These are phyloP conservation scores for Cucurbita argyrosperma DNA, from an alignment of 306 rosid genomes.

Conservation along the genomic window DNA sequence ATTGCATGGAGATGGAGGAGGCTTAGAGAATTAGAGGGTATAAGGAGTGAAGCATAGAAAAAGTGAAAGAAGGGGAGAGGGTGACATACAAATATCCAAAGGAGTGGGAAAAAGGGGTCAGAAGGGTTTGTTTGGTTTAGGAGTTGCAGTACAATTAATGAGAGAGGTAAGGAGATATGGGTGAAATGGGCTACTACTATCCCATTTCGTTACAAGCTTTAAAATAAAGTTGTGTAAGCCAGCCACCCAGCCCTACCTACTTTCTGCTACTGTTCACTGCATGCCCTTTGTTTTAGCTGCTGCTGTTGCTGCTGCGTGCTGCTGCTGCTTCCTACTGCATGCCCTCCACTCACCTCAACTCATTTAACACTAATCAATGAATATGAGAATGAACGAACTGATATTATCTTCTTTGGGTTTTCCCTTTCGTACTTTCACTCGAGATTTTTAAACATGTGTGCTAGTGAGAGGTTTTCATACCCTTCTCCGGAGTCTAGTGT, in stretches of 20 bases:
- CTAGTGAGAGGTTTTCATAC: too few species aligned
- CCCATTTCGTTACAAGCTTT: background rate
- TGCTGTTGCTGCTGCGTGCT: too few species aligned
- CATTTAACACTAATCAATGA: background rate
- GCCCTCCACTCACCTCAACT: background rate
- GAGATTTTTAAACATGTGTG: too few species aligned
- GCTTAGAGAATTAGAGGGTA: background rate
- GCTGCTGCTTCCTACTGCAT: background rate
- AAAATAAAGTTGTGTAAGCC: too few species aligned
- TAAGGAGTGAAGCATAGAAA: background rate
- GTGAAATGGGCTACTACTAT: background rate
- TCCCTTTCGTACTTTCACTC: too few species aligned
- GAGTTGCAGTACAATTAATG: background rate
- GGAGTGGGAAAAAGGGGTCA: background rate
- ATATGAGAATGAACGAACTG: background rate
- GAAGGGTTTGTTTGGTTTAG: background rate
- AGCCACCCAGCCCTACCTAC: background rate
- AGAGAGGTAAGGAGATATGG: background rate
- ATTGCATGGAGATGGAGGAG: background rate
- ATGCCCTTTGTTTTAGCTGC: background rate
- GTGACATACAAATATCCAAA: background rate
- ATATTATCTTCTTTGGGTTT: too few species aligned
- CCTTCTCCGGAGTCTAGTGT: too few species aligned
- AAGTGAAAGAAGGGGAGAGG: background rate
- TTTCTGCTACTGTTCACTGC: conserved; percentile 1